A percentile compares a stretch with the other conserved stretches of the same genome.
phyloP scores from a whole-genome alignment of 371 early-diverging fungal genomes.

The Mortierella sp. region DNA sequence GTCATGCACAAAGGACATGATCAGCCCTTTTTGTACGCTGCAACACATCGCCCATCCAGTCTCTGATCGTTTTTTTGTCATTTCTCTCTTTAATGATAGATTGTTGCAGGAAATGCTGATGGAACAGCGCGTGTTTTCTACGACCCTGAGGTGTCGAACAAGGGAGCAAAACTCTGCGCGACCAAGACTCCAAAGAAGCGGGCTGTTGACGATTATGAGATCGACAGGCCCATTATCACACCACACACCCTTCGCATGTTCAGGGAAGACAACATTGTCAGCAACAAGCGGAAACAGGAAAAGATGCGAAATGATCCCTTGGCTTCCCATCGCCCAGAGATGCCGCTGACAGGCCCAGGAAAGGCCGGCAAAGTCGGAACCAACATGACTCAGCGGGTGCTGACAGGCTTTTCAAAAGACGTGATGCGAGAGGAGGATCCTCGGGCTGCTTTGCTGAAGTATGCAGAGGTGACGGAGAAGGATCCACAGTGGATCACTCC shows the following conservation, averaged over 20 bases:
- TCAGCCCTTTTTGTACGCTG: too few species aligned
- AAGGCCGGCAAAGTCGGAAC: slow-evolving; percentile 87
- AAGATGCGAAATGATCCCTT: slow-evolving; percentile 83
- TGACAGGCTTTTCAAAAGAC: slow-evolving; percentile 88
- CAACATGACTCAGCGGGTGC: slow-evolving; percentile 86
- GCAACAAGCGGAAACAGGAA: slow-evolving; percentile 81
- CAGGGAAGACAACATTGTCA: slow-evolving; percentile 76
- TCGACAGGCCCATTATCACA: slow-evolving; percentile 82
- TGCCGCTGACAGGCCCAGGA: slow-evolving; percentile 88
- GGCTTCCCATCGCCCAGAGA: slow-evolving; percentile 80
- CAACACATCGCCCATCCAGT: neutral
- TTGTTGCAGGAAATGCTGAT: slow-evolving; percentile 82
- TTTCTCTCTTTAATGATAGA: slow-evolving; percentile 46
- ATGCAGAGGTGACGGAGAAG: slow-evolving; percentile 85
- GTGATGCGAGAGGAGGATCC: slow-evolving; percentile 92
- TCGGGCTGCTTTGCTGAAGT: slow-evolving; percentile 92
- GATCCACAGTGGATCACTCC: slow-evolving; percentile 92
- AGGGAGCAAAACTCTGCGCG: slow-evolving; percentile 84
- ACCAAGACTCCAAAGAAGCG: slow-evolving; percentile 74
- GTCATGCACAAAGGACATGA: neutral
- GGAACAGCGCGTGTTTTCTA: slow-evolving; percentile 86
- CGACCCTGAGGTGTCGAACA: slow-evolving; percentile 76
- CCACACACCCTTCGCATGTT: slow-evolving; percentile 93
- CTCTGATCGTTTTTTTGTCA: neutral
- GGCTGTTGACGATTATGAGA: slow-evolving; percentile 77